phyloP scores from a whole-genome alignment of 2,329 filamentous ascomycete species.

The Claviceps citrina region DNA sequence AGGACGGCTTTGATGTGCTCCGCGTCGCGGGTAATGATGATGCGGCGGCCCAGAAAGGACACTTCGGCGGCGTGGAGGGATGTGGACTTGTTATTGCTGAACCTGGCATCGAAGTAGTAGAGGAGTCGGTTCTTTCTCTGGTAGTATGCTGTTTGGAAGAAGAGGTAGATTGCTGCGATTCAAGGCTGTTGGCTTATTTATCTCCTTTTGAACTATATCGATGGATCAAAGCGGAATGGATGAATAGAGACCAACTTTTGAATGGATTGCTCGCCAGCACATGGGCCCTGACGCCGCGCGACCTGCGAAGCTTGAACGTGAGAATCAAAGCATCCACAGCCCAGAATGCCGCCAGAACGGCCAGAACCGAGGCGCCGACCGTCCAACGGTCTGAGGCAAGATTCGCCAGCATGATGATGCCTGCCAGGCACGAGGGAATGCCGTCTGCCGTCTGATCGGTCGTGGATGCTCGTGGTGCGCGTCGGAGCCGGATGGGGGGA shows the following conservation, averaged over 20 bases:
- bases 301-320: slow-evolving; percentile 2
- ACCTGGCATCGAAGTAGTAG: not conserved
- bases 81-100: not conserved
- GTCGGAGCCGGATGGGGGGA: too few relatives aligned
- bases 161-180: slow-evolving; percentile 1
- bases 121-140: slow-evolving; percentile 4
- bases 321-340: not conserved
- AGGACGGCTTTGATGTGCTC: slow-evolving; percentile 42
- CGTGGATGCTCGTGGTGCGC: too few relatives aligned
- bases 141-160: slow-evolving; percentile 5
- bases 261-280: slow-evolving; percentile 2
- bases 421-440: not conserved
- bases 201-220: too few relatives aligned
- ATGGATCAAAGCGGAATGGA: too few relatives aligned
- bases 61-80: slow-evolving; percentile 29
- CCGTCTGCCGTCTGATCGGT: not conserved
- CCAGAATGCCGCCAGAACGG: slow-evolving; percentile 1
- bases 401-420: not conserved
- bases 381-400: not conserved
- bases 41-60: slow-evolving; percentile 35
- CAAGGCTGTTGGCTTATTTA: not conserved
- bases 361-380: not conserved
- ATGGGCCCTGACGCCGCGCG: slow-evolving; percentile 2
- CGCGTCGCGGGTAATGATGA: slow-evolving; percentile 35
- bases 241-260: not conserved